These are phyloP conservation scores for Russula sp. DNA, from an alignment of 768 basidiomycete species.

Conservation along the genomic window DNA sequence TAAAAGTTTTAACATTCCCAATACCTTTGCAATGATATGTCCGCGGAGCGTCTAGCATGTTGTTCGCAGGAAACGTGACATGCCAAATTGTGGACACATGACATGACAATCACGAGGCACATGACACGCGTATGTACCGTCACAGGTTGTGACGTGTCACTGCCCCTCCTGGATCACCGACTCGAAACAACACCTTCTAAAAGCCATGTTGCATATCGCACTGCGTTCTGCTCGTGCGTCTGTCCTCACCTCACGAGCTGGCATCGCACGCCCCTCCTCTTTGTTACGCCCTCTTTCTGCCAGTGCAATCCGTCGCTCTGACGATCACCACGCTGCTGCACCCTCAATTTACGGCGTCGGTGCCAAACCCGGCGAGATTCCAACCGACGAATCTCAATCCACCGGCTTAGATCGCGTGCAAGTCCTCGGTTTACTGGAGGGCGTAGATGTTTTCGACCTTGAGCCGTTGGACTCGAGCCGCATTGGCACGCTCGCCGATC, in stretches of 20 bases:
- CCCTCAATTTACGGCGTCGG: slow-evolving; percentile 72
- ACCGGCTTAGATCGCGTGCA: slow-evolving; percentile 98
- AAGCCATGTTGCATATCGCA: slow-evolving; percentile 36
- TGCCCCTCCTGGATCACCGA: slow-evolving; percentile 17
- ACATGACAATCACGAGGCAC: not conserved
- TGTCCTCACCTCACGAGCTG: slow-evolving; percentile 20
- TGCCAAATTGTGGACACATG: not conserved
- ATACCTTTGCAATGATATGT: slow-evolving; percentile 3
- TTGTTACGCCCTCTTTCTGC: slow-evolving; percentile 58
- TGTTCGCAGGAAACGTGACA: not conserved
- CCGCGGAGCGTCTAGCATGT: too few species aligned
- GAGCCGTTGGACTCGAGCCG: slow-evolving; percentile 80
- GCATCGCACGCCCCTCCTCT: slow-evolving; percentile 25
- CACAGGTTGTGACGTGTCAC: slow-evolving; percentile 14
- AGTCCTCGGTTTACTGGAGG: slow-evolving; percentile 82
- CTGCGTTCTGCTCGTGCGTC: slow-evolving; percentile 34
- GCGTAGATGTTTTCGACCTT: slow-evolving; percentile 86
- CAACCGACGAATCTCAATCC: slow-evolving; percentile 84
- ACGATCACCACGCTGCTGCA: slow-evolving; percentile 44
- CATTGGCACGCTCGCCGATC: slow-evolving; percentile 83
- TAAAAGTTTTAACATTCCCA: slow-evolving; percentile 6
- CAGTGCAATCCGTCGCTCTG: slow-evolving; percentile 54
- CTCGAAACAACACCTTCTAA: slow-evolving; percentile 15
- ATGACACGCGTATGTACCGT: too few species aligned
- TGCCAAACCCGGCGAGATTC: slow-evolving; percentile 67